These are phyloP conservation scores for Beauveria pseudobassiana DNA, from an alignment of 2,329 filamentous ascomycete genomes.

Conservation along the genomic window DNA sequence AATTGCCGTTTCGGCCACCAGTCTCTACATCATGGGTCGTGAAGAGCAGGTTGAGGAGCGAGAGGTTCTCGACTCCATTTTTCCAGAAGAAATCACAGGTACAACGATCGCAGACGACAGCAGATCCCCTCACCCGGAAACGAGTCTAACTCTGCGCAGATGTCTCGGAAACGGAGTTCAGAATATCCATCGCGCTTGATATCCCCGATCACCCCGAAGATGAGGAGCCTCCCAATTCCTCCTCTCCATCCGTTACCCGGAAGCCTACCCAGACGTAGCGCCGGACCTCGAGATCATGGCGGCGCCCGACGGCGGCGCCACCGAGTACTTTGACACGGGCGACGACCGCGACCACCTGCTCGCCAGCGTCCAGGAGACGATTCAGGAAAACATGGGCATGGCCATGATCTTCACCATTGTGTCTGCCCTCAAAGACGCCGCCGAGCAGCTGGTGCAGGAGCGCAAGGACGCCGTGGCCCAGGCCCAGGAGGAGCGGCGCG, in stretches of 20 bases:
- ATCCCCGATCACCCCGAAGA: slow-evolving; percentile 58
- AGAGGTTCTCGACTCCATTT: slow-evolving; percentile 96
- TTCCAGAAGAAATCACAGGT: slow-evolving; percentile 96
- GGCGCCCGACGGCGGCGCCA: slow-evolving; percentile 59
- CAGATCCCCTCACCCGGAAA: background rate
- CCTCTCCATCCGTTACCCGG: slow-evolving; percentile 83
- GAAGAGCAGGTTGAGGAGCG: slow-evolving; percentile 95
- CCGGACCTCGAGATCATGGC: slow-evolving; percentile 74
- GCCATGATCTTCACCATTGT: slow-evolving; percentile 94
- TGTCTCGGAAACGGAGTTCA: slow-evolving; percentile 82
- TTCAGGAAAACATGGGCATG: slow-evolving; percentile 93
- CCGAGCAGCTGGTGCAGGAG: slow-evolving; percentile 75
- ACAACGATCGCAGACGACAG: slow-evolving; percentile 13
- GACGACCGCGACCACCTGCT: slow-evolving; percentile 73
- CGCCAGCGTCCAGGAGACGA: slow-evolving; percentile 60
- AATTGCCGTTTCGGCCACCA: background rate
- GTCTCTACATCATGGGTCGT: slow-evolving; percentile 45
- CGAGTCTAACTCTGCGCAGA: slow-evolving; percentile 44
- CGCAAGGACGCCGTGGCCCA: slow-evolving; percentile 52
- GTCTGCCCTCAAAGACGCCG: slow-evolving; percentile 77
- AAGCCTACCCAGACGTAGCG: slow-evolving; percentile 80
- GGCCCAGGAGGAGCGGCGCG: slow-evolving; percentile 46
- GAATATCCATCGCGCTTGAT: slow-evolving; percentile 79
- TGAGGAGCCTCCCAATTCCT: slow-evolving; percentile 60
- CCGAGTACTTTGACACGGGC: slow-evolving; percentile 70